Evolutionary conservation across 306 rosid genomes (phyloP).

Genomic region (Cajanus cajan): DNA sequence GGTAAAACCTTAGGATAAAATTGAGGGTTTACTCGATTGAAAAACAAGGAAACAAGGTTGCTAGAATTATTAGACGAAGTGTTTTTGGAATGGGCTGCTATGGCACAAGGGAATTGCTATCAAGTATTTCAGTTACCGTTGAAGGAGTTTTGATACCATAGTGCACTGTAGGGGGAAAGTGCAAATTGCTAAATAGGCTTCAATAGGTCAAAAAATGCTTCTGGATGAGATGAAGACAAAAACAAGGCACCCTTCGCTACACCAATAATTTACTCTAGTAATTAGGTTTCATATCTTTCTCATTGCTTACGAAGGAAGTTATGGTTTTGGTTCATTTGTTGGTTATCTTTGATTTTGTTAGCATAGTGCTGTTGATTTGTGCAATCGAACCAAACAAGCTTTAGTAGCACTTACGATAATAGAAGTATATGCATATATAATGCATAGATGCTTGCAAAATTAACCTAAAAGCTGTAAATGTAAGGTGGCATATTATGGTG

Average conservation of each 20-base stretch:
- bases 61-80: background rate
- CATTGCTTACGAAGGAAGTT: background rate
- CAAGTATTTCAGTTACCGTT: background rate
- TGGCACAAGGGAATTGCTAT: background rate
- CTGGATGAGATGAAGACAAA: background rate
- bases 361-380: background rate
- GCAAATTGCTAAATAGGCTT: background rate
- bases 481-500: conserved; percentile 14
- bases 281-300: background rate
- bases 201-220: background rate
- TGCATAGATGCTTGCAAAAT: conserved; percentile 1
- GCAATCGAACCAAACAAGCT: background rate
- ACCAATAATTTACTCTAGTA: background rate
- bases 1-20: too few species aligned
- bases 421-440: background rate
- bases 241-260: conserved; percentile 7
- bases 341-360: background rate
- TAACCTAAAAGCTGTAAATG: conserved; percentile 21
- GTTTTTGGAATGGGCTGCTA: background rate
- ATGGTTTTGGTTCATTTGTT: background rate
- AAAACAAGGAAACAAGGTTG: background rate
- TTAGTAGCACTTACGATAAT: background rate
- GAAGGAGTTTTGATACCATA: background rate
- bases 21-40: too few species aligned
- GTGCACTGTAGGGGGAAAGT: background rate